These are phyloP conservation scores for Fusarium armeniacum DNA, from an alignment of 2,329 filamentous ascomycete species.

Conservation along the genomic window DNA sequence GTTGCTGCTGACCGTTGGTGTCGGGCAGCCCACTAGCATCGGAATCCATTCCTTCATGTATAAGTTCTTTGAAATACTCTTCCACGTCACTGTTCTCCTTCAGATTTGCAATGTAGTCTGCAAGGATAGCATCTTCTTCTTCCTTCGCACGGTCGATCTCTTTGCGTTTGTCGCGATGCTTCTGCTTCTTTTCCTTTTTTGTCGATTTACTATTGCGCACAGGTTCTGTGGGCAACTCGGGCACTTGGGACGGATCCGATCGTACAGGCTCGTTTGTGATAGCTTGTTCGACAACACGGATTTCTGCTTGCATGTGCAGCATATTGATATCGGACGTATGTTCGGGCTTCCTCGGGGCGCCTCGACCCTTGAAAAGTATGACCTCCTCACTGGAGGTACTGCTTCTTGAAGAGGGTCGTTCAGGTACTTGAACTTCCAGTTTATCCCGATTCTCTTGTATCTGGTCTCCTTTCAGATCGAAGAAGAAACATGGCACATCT, in stretches of 20 bases:
- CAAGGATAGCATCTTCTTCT: conserved; percentile 70
- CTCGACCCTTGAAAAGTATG: conserved; percentile 74
- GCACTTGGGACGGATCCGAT: conserved; percentile 3
- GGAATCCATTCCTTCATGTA: conserved; percentile 25
- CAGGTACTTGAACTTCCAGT: conserved; percentile 28
- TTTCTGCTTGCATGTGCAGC: conserved; percentile 53
- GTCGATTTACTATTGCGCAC: not conserved
- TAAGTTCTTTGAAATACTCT: conserved; percentile 35
- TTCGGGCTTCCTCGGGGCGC: conserved; percentile 49
- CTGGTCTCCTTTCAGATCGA: conserved; percentile 55
- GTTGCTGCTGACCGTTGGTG: conserved; percentile 58
- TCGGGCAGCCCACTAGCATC: conserved; percentile 57
- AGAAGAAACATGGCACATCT: conserved; percentile 52
- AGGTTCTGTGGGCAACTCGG: conserved; percentile 1
- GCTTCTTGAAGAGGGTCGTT: conserved; percentile 42
- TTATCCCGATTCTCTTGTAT: not conserved
- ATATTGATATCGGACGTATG: conserved; percentile 39
- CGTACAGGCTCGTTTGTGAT: conserved; percentile 27
- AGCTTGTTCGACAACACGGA: conserved; percentile 50
- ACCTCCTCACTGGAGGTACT: conserved; percentile 74
- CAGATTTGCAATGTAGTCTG: conserved; percentile 81
- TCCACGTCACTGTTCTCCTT: conserved; percentile 67
- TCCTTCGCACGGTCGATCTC: conserved; percentile 27
- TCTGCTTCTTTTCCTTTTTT: conserved; percentile 38
- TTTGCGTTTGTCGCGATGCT: conserved; percentile 40